Percentiles rank a stretch among this genome's conserved stretches.
These are phyloP conservation scores for Metschnikowia kofuensis DNA, from an alignment of 805 yeast genomes.

Conservation along the genomic window DNA sequence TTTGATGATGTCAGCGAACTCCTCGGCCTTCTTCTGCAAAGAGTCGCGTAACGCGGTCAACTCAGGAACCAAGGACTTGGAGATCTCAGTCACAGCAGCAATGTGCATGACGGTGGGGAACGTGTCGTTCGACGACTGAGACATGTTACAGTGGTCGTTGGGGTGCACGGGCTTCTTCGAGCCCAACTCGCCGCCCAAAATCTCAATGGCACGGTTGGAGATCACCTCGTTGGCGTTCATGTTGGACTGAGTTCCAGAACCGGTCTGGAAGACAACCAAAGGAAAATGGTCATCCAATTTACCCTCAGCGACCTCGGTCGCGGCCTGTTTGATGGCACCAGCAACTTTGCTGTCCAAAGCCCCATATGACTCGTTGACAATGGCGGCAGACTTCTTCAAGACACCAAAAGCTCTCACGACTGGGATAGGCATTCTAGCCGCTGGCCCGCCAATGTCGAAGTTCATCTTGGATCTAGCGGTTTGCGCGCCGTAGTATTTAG, in stretches of 20 bases:
- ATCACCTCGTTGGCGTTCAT: conserved; percentile 99
- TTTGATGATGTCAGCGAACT: conserved; percentile 87
- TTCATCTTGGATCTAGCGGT: conserved; percentile 91
- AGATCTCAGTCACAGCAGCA: conserved; percentile 92
- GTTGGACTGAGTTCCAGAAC: conserved; percentile 97
- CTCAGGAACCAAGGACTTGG: conserved; percentile 73
- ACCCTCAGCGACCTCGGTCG: conserved; percentile 92
- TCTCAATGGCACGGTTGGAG: conserved; percentile 95
- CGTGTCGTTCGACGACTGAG: conserved; percentile 98
- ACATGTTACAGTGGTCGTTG: conserved; percentile 97
- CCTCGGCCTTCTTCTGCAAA: conserved; percentile 72
- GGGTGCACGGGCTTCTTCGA: conserved; percentile 96
- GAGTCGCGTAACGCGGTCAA: conserved; percentile 74
- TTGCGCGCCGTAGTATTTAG: conserved; percentile 97
- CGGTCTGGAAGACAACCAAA: conserved; percentile 97
- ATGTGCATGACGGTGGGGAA: conserved; percentile 99
- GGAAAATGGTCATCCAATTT: conserved; percentile 94
- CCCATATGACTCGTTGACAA: conserved; percentile 81
- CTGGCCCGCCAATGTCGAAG: conserved; percentile 92
- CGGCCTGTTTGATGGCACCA: conserved; percentile 85
- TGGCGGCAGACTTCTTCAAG: conserved; percentile 91
- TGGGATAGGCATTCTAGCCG: conserved; percentile 90
- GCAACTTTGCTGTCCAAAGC: conserved; percentile 78
- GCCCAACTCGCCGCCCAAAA: conserved; percentile 89
- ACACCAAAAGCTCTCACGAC: conserved; percentile 89